phyloP scores from a whole-genome alignment of 108 stramenopile species.

The Nitzschia sp. region DNA sequence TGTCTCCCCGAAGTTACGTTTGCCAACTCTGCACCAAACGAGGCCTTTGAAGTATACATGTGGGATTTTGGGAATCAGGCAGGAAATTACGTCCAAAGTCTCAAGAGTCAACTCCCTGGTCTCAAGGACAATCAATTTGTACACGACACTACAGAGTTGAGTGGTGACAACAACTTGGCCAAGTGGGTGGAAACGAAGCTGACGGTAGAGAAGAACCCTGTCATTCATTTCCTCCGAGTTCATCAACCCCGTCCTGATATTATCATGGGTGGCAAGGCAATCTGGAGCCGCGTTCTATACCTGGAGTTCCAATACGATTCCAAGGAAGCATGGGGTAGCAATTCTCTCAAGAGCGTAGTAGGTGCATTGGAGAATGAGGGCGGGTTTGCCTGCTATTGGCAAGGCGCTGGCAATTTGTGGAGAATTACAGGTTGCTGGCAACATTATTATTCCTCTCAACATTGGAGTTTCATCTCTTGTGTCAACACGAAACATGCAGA shows the following conservation, averaged over 20 bases:
- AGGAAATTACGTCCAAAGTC: not conserved
- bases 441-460: slow-evolving; percentile 39
- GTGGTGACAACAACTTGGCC: not conserved
- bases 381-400: slow-evolving; percentile 49
- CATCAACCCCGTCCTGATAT: not conserved
- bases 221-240: slow-evolving; percentile 12
- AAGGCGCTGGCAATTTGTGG: slow-evolving; percentile 45
- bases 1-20: not conserved
- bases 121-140: not conserved
- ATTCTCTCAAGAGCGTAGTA: slow-evolving; percentile 7
- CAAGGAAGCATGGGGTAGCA: slow-evolving; percentile 3
- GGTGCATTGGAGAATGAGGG: not conserved
- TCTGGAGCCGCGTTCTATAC: slow-evolving; percentile 9
- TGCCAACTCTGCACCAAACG: not conserved
- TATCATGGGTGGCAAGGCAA: not conserved
- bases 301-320: slow-evolving; percentile 16
- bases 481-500: slow-evolving; percentile 30
- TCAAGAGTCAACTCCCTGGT: not conserved
- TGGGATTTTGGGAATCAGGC: not conserved
- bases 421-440: slow-evolving; percentile 51
- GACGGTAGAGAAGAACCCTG: not conserved
- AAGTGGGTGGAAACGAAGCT: not conserved
- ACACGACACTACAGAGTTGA: not conserved
- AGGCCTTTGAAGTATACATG: not conserved
- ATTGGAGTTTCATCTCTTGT: slow-evolving; percentile 68